These are phyloP conservation scores for Astrephomene gubernaculifera DNA, from an alignment of 139 green algal species.

Conservation along the genomic window DNA sequence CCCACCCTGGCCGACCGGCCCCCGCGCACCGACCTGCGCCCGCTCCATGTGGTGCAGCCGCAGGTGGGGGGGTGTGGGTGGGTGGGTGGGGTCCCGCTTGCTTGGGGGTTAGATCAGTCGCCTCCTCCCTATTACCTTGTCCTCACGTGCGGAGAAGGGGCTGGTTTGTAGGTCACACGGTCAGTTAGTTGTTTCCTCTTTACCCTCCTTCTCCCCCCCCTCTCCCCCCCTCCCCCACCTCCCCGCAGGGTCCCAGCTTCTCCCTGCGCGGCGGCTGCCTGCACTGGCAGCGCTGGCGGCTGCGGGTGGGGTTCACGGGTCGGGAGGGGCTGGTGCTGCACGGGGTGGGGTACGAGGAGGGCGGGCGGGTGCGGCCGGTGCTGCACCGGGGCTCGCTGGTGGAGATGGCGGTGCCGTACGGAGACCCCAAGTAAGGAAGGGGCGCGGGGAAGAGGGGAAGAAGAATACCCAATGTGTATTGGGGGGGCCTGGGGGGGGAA, in stretches of 20 bases:
- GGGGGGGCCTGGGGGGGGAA: too few species aligned
- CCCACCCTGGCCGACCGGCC: conserved; percentile 42
- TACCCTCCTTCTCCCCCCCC: too few species aligned
- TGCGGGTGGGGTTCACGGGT: conserved; percentile 91
- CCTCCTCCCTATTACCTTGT: too few species aligned
- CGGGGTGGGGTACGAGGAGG: conserved; percentile 71
- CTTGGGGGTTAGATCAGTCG: too few species aligned
- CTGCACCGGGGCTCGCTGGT: conserved; percentile 81
- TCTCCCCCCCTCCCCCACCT: too few species aligned
- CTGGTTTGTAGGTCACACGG: too few species aligned
- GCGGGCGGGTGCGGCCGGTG: conserved; percentile 71
- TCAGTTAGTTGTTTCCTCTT: too few species aligned
- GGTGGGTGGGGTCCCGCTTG: background rate
- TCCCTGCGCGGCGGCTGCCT: conserved; percentile 77
- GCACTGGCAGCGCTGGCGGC: conserved; percentile 89
- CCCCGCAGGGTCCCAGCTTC: conserved; percentile 80
- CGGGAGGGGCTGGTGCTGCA: conserved; percentile 93
- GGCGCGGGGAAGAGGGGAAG: too few species aligned
- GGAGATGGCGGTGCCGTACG: conserved; percentile 95
- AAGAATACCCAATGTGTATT: too few species aligned
- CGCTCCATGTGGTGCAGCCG: conserved; percentile 80
- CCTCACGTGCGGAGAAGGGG: too few species aligned
- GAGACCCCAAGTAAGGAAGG: conserved; percentile 61
- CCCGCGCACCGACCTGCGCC: conserved; percentile 71
- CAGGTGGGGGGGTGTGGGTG: conserved; percentile 24